These are phyloP conservation scores for Leishmania guyanensis DNA, from an alignment of 208 protist species.

Conservation along the genomic window DNA sequence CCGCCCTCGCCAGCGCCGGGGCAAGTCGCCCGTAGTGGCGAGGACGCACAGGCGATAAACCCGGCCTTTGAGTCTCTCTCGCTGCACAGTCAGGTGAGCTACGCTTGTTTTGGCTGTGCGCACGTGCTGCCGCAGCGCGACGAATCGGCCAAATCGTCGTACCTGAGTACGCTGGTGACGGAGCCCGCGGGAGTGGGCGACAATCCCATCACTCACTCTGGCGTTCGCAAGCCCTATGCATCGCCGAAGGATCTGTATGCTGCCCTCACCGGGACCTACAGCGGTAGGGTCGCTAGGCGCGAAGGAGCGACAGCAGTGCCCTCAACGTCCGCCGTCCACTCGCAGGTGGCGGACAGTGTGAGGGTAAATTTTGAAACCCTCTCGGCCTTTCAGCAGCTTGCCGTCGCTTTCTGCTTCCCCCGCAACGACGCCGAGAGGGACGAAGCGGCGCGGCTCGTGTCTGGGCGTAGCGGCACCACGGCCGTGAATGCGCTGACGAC, in stretches of 20 bases:
- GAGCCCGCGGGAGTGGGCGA: background rate
- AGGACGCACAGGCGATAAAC: background rate
- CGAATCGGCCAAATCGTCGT: background rate
- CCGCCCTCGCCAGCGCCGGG: background rate
- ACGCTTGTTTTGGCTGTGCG: slow-evolving; percentile 45
- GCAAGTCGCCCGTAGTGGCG: background rate
- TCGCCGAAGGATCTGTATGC: slow-evolving; percentile 11
- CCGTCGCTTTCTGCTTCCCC: slow-evolving; percentile 33
- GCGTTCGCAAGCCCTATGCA: background rate
- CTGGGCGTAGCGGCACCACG: background rate
- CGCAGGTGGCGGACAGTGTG: background rate
- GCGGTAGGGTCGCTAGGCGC: background rate
- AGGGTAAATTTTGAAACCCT: background rate
- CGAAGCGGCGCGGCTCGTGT: background rate
- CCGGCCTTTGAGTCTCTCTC: slow-evolving; percentile 31
- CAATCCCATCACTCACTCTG: background rate
- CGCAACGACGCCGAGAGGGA: background rate
- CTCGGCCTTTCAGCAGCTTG: slow-evolving; percentile 19
- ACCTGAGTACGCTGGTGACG: too few relatives aligned
- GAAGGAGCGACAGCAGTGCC: too few relatives aligned
- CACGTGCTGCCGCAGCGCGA: slow-evolving; percentile 21
- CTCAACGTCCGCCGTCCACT: background rate
- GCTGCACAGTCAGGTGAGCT: slow-evolving; percentile 34
- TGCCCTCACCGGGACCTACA: slow-evolving; percentile 3
- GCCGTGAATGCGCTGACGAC: background rate